Evolutionary conservation across 345 rosid genomes (phyloP), one percentile per base, ranked within the genome.

Genomic region (Corchorus olitorius): DNA sequence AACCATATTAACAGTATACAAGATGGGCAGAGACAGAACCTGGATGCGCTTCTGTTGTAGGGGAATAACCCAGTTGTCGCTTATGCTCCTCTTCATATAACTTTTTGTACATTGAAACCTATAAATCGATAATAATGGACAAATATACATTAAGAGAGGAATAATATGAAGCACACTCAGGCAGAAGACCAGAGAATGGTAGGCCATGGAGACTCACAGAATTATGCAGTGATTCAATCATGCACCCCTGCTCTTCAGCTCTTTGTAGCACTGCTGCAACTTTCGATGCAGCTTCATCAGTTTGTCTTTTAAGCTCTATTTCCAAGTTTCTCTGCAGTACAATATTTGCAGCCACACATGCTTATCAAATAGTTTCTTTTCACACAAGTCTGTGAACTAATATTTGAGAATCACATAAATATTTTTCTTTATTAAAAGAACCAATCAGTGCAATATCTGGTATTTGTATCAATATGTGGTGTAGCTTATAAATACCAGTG

Each of bases 31-130:
- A 80, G 77, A 45, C 65, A 81, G 59, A 81, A 94, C 99, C 98
- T 87, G 86, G 73, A 76, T 84, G 77, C 37, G 79, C 76, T 76
- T 81, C 83, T 60, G 88, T 48, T 59, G 89, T 65, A 55, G 45
- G 87, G 53, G 86, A 73, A 81, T 78, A 73, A 45, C 94, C 87
- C 35, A 87, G 82, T 76, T 81, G 88, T 76, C 72, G 88, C 58
- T 88, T 95, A 27, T 92, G 97, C 65, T 92, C 98, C 86, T 94
- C 97, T 81, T 95, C 99, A 77, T 92, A 95, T 53, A 95, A 77
- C 80, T 92, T 90, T 83, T 88, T 95, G 80, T 95, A 95, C 98
- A 90, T 90, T 39, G 95, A 92, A 84, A 95, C 98, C 99, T 95
- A 77, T 63, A 27, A 46, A 39, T 22, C 22, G 19, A 46, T 22